Evolutionary conservation across 2,329 filamentous ascomycete species (phyloP).

Genomic region (Tolypocladium album): DNA sequence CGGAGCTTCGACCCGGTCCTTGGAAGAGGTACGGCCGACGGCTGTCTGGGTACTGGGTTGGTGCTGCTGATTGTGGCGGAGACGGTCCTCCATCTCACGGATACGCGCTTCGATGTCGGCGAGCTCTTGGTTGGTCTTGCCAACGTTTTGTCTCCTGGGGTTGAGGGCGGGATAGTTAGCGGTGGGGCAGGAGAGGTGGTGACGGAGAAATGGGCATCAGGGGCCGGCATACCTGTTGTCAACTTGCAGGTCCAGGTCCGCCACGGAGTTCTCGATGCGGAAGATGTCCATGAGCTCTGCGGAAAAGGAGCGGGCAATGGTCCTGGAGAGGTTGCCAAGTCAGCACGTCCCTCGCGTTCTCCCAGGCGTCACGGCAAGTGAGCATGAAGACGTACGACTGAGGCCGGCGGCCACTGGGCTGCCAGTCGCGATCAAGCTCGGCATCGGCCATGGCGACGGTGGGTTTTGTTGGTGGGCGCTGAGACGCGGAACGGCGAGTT

Average conservation of each 20-base stretch:
- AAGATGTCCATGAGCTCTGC: constrained; percentile 81
- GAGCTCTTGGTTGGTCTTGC: constrained; percentile 65
- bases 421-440: constrained; percentile 68
- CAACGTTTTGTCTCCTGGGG: constrained; percentile 67
- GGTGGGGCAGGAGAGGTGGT: background rate
- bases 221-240: constrained; percentile 61
- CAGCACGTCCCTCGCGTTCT: background rate
- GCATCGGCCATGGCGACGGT: constrained; percentile 41
- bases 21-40: constrained; percentile 5
- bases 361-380: background rate
- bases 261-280: constrained; percentile 69
- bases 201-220: constrained; percentile 2
- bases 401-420: constrained; percentile 65
- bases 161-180: background rate
- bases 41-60: constrained; percentile 7
- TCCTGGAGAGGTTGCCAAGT: constrained; percentile 38
- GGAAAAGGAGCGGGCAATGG: constrained; percentile 80
- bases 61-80: constrained; percentile 32
- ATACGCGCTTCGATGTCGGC: constrained; percentile 77
- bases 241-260: constrained; percentile 63
- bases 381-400: constrained; percentile 60
- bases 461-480: constrained; percentile 1
- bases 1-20: constrained; percentile 5
- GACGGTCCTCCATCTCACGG: constrained; percentile 72
- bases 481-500: background rate